Evolutionary conservation across 306 rosid species (phyloP), one percentile per base, ranked within the genome.

Genomic region (Acacia confusa): DNA sequence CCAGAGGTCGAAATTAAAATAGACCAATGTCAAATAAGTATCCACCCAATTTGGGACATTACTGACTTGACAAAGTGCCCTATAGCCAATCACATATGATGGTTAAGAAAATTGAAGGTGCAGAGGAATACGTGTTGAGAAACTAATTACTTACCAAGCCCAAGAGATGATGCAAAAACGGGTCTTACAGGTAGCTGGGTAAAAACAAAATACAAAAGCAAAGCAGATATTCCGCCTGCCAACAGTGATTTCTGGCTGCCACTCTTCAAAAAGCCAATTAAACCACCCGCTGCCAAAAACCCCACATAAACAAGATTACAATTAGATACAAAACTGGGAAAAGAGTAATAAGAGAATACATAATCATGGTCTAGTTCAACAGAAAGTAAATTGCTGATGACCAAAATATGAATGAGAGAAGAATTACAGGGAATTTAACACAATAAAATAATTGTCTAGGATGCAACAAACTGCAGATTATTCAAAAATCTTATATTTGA

Each of bases 191-290:
- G 99, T 70, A 96, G 97, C 86, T 86, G 79, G 53, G 93, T 86
- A 76, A 48, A 85, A 70, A 96, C 94, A 82, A 45, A 90, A 84
- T 32, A 91, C 24, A 96, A 85, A 55, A 92, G 65, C 2, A 91
- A 69, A 1, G 98, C 91, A 74, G 99, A 92, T 78, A 88, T 7
- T 44, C 93, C 97, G 25, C 99, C 99, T 41, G 99, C 93, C 90
- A 96, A 73, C 81, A 93, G 88, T 72, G 99, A 96, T 76, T 91
- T 96, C 85, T 88, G 90, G 90, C 99, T 96, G 79, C 99, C 99
- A 81, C 97, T 88, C 91, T 96, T 96, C 84, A 96, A 72, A 86
- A 57, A 96, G 72, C 99, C 99, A 91, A 96, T 93, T 74, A 92
- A 74, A 73, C 99, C 99, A 81, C 99, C 99, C 76, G 78, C 99